Base-by-base conservation (phyloP, 192 early-diverging fungal genomes). In the Phycomyces blakesleeanus region DNA sequence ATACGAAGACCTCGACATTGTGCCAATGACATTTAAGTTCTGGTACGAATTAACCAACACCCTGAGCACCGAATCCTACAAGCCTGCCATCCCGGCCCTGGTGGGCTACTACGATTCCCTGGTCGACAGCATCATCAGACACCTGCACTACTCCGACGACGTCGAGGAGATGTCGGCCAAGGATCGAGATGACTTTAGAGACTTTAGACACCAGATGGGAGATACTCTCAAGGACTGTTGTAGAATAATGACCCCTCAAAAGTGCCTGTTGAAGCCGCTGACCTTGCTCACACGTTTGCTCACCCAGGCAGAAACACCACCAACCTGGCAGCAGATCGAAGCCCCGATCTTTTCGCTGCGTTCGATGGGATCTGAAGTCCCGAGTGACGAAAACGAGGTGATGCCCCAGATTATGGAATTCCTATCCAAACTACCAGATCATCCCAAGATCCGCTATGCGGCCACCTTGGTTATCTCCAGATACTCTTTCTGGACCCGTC, bases 221-320 rank as follows among this genome's bases (percentile, higher is more conserved):
- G 95, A 98, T 64, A 92, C 96, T 47, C 81, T 99, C 39, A 99
- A 99, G 77, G 90, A 92, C 67, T 96, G 95, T 63, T 93, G 94
- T 47, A 70, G 81, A 12, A 87, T 98, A 14, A 69, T 96, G 0
- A 95, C 95, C 5, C 82, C 82, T 11, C 78, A 89, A 2, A 81
- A 81, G 26, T 89, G 93, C 15, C 76, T 99, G 21, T 64, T 74
- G 0, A 85, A 86, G 24, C 88, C 89, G 1, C 86, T 83, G 62
- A 44, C 63, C 6, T 59, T 91, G 20, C 73, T 94, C 4, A 69
- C 73, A 26, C 26, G 55, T 15, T 60, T 76, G 8, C 61, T 83
- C 12, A 67, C 74, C 0, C 59, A 67, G 3, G 62, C 63, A 27
- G 63, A 54, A 15, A 53, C 72, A 14, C 61, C 72, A 14, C 61